Evolutionary conservation across 352 stramenopile genomes (phyloP).

Genomic region (Pythium brassicae): DNA sequence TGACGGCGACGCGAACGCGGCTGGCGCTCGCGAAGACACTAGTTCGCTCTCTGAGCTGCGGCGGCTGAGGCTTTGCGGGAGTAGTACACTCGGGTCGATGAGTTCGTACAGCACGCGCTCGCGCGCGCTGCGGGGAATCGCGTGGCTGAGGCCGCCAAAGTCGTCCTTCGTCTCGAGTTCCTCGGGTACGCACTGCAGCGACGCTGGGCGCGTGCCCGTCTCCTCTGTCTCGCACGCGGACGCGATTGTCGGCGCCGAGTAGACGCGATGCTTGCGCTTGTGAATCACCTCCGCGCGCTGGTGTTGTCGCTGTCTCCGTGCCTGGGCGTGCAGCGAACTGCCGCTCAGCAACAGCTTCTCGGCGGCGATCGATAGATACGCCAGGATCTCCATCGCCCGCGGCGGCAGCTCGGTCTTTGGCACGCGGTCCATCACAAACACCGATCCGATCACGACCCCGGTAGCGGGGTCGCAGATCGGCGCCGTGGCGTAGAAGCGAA

Average conservation of each 20-base stretch:
- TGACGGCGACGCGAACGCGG: neutral
- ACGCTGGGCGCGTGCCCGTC: conserved; percentile 26
- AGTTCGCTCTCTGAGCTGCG: conserved; percentile 9
- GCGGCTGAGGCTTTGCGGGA: conserved; percentile 4
- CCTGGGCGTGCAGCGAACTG: neutral
- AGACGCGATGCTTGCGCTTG: conserved; percentile 19
- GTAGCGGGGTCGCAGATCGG: conserved; percentile 60
- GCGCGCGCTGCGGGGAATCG: neutral
- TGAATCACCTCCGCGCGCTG: neutral
- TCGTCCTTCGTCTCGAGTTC: conserved; percentile 36
- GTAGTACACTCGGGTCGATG: conserved; percentile 22
- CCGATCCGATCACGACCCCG: conserved; percentile 59
- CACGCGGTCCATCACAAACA: conserved; percentile 79
- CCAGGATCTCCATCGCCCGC: conserved; percentile 58
- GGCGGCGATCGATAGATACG: conserved; percentile 49
- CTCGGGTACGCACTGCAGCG: conserved; percentile 38
- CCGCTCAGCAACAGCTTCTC: conserved; percentile 39
- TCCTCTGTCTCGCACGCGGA: neutral
- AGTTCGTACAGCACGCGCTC: conserved; percentile 23
- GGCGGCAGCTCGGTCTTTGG: conserved; percentile 43
- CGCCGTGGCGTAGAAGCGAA: conserved; percentile 91
- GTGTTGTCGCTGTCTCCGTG: neutral
- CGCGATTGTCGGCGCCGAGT: conserved; percentile 17
- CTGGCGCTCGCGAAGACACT: neutral
- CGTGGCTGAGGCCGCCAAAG: conserved; percentile 17